A percentile compares a stretch with the other conserved stretches of the same genome.
Evolutionary conservation across 2,329 filamentous ascomycete species (phyloP).

Genomic region (Alternaria sp.): DNA sequence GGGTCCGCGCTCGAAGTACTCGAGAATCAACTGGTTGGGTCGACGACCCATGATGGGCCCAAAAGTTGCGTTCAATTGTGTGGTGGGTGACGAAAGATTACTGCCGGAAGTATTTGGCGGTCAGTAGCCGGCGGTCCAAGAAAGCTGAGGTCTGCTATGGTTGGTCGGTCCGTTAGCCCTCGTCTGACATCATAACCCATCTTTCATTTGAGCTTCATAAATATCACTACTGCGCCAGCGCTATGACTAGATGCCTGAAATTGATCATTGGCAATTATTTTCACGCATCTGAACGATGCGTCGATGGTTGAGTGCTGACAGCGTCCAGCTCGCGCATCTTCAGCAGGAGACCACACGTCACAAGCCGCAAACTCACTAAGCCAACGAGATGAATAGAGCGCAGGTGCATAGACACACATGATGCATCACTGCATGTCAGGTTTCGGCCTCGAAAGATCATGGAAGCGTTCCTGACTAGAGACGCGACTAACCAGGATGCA

Average conservation of each 20-base stretch:
- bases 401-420: not conserved
- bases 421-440: not conserved
- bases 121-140: conserved; percentile 9
- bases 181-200: not conserved
- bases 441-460: not conserved
- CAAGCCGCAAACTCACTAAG: not conserved
- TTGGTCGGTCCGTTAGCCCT: not conserved
- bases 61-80: conserved; percentile 5
- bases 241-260: not conserved
- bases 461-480: not conserved
- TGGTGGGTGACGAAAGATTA: conserved; percentile 13
- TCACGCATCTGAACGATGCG: not conserved
- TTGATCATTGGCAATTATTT: not conserved
- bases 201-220: not conserved
- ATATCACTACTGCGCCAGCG: not conserved
- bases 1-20: conserved; percentile 85
- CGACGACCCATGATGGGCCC: conserved; percentile 72
- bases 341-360: not conserved
- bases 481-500: not conserved
- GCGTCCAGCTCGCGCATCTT: not conserved
- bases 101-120: conserved; percentile 15
- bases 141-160: not conserved
- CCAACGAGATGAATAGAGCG: not conserved
- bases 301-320: not conserved
- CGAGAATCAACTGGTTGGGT: conserved; percentile 82